A percentile compares a stretch with the other conserved stretches of the same genome.
These are phyloP conservation scores for Vitis amurensis DNA, from an alignment of 164 flowering plant species.

Conservation along the genomic window DNA sequence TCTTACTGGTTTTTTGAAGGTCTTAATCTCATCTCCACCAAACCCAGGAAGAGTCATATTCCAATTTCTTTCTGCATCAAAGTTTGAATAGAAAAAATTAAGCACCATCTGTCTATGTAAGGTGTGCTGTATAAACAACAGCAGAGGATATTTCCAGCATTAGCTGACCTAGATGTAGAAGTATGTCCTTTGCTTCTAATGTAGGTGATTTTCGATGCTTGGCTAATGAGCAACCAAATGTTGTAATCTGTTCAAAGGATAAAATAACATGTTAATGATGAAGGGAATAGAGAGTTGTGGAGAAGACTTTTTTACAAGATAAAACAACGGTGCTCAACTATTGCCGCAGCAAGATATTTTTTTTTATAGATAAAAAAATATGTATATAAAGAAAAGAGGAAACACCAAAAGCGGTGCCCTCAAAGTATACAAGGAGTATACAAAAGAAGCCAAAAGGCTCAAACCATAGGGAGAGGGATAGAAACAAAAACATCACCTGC, in stretches of 20 bases:
- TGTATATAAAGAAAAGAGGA: no score
- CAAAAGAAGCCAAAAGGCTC: no score
- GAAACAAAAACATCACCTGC: no score
- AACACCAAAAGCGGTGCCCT: no score
- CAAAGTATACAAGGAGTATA: no score
- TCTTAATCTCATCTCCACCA: constrained; percentile 89
- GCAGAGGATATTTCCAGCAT: not conserved
- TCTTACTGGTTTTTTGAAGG: constrained; percentile 73
- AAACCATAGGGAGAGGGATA: no score
- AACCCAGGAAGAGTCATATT: constrained; percentile 90
- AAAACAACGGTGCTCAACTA: no score
- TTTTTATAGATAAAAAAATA: no score
- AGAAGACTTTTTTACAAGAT: no score
- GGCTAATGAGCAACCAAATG: constrained; percentile 91
- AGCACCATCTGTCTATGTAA: not conserved
- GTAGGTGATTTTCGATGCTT: constrained; percentile 89
- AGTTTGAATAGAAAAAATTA: not conserved
- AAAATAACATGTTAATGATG: not conserved
- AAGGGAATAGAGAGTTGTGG: no score
- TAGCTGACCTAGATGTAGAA: constrained; percentile 84
- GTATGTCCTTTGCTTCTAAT: constrained; percentile 93
- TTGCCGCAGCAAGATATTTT: no score
- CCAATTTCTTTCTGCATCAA: constrained; percentile 83
- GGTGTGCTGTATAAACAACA: not conserved
- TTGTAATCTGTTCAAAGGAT: constrained; percentile 57